Conservation (phyloP, 306 rosid genomes). For the Begonia peltatifolia region DNA sequence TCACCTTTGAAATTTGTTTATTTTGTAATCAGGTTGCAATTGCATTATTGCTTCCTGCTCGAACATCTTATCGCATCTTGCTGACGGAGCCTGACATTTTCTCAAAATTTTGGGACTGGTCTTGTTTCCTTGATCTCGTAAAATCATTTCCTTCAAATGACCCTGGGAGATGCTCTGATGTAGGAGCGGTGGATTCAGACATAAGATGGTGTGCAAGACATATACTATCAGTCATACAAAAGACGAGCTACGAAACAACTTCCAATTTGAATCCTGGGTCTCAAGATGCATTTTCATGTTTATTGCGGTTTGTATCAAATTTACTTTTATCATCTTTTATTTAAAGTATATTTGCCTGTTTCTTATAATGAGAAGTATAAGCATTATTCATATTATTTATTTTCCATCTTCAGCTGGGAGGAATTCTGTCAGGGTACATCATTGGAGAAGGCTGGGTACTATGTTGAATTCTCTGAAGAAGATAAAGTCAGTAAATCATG, state of each 20-base stretch:
- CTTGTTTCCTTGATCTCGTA: slow-evolving; percentile 42
- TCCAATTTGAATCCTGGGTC: slow-evolving; percentile 25
- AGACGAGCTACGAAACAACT: slow-evolving; percentile 31
- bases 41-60: slow-evolving; percentile 25
- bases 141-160: slow-evolving; percentile 19
- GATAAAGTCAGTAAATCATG: slow-evolving; percentile 12
- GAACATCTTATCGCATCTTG: slow-evolving; percentile 61
- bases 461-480: slow-evolving; percentile 22
- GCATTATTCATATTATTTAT: slow-evolving; percentile 1
- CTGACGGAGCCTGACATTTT: slow-evolving; percentile 38
- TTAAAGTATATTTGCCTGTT: too few species aligned
- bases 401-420: slow-evolving; percentile 58
- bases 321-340: slow-evolving; percentile 1
- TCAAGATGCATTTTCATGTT: slow-evolving; percentile 44
- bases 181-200: slow-evolving; percentile 22
- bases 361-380: slow-evolving; percentile 4
- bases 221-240: slow-evolving; percentile 35
- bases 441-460: slow-evolving; percentile 56
- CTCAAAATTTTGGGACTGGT: slow-evolving; percentile 68
- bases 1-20: background rate
- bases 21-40: slow-evolving; percentile 23
- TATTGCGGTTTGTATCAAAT: slow-evolving; percentile 41
- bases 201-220: slow-evolving; percentile 60
- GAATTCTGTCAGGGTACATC: slow-evolving; percentile 63
- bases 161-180: background rate